phyloP scores from a whole-genome alignment of 768 basidiomycete genomes.

The Dentipellis sp. region DNA sequence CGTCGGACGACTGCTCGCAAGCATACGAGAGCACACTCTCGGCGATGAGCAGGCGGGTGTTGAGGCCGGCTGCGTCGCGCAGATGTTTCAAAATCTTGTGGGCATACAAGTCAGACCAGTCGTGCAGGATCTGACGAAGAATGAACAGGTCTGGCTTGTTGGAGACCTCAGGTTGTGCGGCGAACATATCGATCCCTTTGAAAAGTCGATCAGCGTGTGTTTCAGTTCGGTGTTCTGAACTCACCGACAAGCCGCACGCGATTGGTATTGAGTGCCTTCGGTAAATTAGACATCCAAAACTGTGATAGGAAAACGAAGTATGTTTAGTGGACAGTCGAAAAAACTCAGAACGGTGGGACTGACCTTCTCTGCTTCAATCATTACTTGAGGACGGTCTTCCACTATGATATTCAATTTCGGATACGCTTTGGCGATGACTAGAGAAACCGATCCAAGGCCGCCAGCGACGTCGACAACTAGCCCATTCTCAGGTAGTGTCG shows the following conservation, averaged over 20 bases:
- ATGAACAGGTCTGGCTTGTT: slow-evolving; percentile 17
- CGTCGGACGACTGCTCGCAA: not conserved
- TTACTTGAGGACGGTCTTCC: too few species aligned
- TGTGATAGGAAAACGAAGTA: not conserved
- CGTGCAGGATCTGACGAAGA: slow-evolving; percentile 22
- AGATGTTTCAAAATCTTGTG: slow-evolving; percentile 19
- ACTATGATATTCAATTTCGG: not conserved
- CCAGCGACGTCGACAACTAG: slow-evolving; percentile 1
- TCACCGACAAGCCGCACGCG: not conserved
- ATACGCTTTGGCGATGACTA: not conserved
- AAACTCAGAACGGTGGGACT: not conserved
- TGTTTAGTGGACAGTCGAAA: not conserved
- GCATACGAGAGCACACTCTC: not conserved
- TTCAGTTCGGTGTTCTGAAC: not conserved
- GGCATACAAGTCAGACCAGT: slow-evolving; percentile 21
- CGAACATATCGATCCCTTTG: not conserved
- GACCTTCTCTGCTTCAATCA: not conserved
- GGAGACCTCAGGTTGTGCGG: not conserved
- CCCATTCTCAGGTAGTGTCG: not conserved
- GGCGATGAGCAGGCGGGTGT: slow-evolving; percentile 35
- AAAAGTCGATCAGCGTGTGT: not conserved
- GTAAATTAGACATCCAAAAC: not conserved
- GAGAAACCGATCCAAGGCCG: not conserved
- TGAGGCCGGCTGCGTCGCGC: slow-evolving; percentile 16
- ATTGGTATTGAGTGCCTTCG: not conserved